Evolutionary conservation across 2,329 filamentous ascomycete species (phyloP).

Genomic region (Penicillium sp.): DNA sequence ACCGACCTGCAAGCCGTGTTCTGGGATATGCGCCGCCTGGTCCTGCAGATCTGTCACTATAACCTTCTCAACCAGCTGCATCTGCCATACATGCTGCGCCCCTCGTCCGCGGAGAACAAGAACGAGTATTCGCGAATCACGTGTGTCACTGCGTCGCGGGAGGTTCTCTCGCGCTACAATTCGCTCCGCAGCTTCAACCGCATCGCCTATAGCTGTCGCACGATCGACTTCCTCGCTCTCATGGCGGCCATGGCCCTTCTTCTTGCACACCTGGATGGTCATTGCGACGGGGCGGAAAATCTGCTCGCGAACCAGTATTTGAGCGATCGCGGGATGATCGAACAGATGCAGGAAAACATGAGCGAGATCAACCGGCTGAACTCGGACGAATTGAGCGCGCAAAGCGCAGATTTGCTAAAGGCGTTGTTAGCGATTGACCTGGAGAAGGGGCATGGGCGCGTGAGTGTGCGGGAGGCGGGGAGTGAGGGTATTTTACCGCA

Average conservation of each 20-base stretch:
- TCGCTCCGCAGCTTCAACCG: conserved; percentile 41
- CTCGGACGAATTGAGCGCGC: conserved; percentile 31
- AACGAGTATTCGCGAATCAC: conserved; percentile 52
- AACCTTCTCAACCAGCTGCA: conserved; percentile 54
- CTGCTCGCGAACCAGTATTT: conserved; percentile 39
- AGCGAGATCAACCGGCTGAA: conserved; percentile 25
- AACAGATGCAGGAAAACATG: conserved; percentile 39
- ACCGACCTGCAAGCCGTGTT: conserved; percentile 16
- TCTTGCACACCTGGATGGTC: conserved; percentile 24
- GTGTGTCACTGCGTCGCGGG: conserved; percentile 52
- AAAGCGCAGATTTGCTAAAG: conserved; percentile 19
- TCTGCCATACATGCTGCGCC: conserved; percentile 54
- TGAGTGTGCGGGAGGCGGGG: conserved; percentile 2
- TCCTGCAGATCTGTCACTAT: conserved; percentile 52
- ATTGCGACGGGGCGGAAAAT: conserved; percentile 7
- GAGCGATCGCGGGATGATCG: conserved; percentile 42
- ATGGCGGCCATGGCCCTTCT: conserved; percentile 24
- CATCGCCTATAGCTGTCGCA: conserved; percentile 21
- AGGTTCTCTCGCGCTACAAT: conserved; percentile 50
- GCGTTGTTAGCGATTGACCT: conserved; percentile 19
- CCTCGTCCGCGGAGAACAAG: conserved; percentile 20
- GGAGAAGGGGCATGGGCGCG: not conserved
- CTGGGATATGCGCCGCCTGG: conserved; percentile 35
- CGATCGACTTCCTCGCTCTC: conserved; percentile 26
- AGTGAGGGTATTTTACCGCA: not conserved